phyloP scores from a whole-genome alignment of 225 moss, liverwort and hornwort genomes.

The Rhytidiadelphus loreus region DNA sequence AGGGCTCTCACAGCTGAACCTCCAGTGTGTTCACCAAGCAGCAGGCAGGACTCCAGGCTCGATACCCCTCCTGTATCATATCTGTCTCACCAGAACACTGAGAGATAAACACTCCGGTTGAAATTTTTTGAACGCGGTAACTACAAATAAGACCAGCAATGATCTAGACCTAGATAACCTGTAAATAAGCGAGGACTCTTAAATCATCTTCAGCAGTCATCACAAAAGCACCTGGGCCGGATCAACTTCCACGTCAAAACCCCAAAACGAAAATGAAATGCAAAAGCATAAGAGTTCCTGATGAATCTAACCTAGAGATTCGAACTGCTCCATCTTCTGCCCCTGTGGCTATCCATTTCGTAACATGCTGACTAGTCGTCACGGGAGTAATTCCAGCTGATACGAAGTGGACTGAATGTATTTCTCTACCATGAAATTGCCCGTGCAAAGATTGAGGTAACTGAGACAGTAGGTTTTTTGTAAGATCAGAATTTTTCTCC shows the following conservation, averaged over 20 bases:
- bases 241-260: neutral
- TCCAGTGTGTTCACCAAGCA: conserved; percentile 84
- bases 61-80: conserved; percentile 29
- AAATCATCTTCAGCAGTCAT: neutral
- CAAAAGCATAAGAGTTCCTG: neutral
- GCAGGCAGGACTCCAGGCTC: conserved; percentile 40
- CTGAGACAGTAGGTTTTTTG: neutral
- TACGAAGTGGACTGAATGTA: conserved; percentile 70
- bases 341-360: conserved; percentile 75
- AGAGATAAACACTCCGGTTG: neutral
- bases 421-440: conserved; percentile 98
- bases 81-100: conserved; percentile 28
- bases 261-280: neutral
- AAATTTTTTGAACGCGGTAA: neutral
- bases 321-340: conserved; percentile 87
- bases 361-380: neutral
- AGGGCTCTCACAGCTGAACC: conserved; percentile 94
- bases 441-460: conserved; percentile 57
- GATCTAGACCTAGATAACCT: neutral
- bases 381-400: conserved; percentile 1
- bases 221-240: neutral
- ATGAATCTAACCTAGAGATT: conserved; percentile 52
- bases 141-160: neutral
- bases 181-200: neutral
- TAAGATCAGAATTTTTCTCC: neutral